Conservation (phyloP, 2,329 filamentous ascomycete species). For the Pseudopithomyces chartarum region DNA sequence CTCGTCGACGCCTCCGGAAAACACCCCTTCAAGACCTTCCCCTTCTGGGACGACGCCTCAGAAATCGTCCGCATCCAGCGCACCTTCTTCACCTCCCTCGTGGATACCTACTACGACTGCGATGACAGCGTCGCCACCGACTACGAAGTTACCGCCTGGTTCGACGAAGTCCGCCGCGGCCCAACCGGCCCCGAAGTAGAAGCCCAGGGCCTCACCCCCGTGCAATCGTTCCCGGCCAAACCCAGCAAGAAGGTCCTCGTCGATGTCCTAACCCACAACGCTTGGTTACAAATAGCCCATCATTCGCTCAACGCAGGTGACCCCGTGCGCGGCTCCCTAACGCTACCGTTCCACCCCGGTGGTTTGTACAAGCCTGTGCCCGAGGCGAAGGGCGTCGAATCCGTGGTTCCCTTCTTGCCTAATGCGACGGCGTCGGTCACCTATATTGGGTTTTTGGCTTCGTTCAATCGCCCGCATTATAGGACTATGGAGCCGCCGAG, state of each 20-base stretch:
- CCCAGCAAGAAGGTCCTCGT: neutral
- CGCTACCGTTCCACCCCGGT: slow-evolving; percentile 3
- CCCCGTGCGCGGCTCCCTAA: slow-evolving; percentile 4
- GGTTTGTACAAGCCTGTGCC: slow-evolving; percentile 6
- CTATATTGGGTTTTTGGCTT: slow-evolving; percentile 1
- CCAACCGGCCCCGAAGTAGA: slow-evolving; percentile 4
- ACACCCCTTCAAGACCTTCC: slow-evolving; percentile 3
- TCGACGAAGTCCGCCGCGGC: slow-evolving; percentile 5
- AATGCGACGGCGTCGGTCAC: slow-evolving; percentile 5
- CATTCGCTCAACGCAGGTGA: slow-evolving; percentile 9
- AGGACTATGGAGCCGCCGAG: slow-evolving; percentile 2
- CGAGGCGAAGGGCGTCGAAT: slow-evolving; percentile 2
- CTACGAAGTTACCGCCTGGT: slow-evolving; percentile 5
- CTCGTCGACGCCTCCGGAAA: slow-evolving; percentile 1
- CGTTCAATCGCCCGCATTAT: slow-evolving; percentile 11
- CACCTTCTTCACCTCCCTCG: slow-evolving; percentile 3
- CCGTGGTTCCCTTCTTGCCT: slow-evolving; percentile 4
- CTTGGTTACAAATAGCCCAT: slow-evolving; percentile 8
- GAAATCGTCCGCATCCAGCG: neutral
- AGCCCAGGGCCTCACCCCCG: neutral
- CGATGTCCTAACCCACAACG: slow-evolving; percentile 7
- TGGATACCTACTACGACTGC: slow-evolving; percentile 7
- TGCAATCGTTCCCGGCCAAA: neutral
- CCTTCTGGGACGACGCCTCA: slow-evolving; percentile 3
- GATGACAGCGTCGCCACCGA: slow-evolving; percentile 1